Evolutionary conservation across 768 basidiomycete species (phyloP), one percentile per base, ranked within the genome.

Genomic region (Rhodotorula taiwanensis): DNA sequence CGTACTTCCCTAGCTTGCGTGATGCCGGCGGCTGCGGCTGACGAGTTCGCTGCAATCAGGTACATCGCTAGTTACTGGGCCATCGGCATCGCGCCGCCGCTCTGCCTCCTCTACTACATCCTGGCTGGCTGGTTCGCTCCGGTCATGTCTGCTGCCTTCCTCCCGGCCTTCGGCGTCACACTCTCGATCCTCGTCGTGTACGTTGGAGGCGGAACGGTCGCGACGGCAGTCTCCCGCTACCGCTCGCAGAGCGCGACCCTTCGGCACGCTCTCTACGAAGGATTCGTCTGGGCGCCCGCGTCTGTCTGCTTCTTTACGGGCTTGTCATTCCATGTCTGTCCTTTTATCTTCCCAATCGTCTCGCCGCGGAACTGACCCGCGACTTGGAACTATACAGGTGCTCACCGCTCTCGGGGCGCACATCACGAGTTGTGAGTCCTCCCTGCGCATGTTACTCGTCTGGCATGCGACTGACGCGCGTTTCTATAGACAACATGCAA

Each of bases 21-120:
- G n/a, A n/a, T n/a, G n/a, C n/a, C n/a, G n/a, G n/a, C n/a, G n/a
- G n/a, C n/a, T n/a, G n/a, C n/a, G n/a, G n/a, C n/a, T n/a, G n/a
- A n/a, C n/a, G n/a, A n/a, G n/a, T n/a, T n/a, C n/a, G n/a, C n/a
- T n/a, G n/a, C n/a, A n/a, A n/a, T n/a, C n/a, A n/a, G n/a, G n/a
- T 57, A 80, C 72, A 79, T 80, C 77, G 79, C 79, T 72, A 79
- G 79, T 31, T 80, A 80, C 64, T 80, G 77, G 77, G 85, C 84
- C 9, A 81, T 88, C 50, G 84, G 86, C 0, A 83, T 81, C 0
- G 80, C 84, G 14, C 82, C 82, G 10, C 50, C 81, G 15, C 80
- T 88, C 39, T 83, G 86, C 0, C 66, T 86, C 43, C 67, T 85
- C 70, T 88, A 88, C 75, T 89, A 86, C 76, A 75, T 87, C 67